Percentiles rank a stretch among this genome's conserved stretches.
These are phyloP conservation scores for Psilocybe cyanescens DNA, from an alignment of 768 basidiomycete genomes.

Conservation along the genomic window DNA sequence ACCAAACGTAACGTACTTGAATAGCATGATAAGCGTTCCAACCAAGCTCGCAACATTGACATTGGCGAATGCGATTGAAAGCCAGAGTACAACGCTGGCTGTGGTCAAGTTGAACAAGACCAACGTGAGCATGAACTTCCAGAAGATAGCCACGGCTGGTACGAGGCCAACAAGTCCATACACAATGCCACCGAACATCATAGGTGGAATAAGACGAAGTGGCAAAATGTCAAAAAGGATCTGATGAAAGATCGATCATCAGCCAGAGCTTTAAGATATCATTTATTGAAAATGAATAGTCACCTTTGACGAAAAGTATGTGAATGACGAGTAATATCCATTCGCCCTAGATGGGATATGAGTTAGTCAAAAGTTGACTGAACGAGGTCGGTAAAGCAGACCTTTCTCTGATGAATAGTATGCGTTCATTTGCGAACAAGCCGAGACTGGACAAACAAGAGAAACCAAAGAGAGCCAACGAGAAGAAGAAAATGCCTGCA, in stretches of 20 bases:
- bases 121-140: conserved; percentile 97
- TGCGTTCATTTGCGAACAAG: conserved; percentile 92
- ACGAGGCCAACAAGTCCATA: conserved; percentile 96
- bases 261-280: not conserved
- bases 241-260: conserved; percentile 35
- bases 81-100: conserved; percentile 86
- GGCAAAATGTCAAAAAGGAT: conserved; percentile 97
- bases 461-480: conserved; percentile 95
- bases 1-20: conserved; percentile 73
- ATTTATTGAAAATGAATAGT: not conserved
- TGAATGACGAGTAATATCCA: conserved; percentile 96
- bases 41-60: conserved; percentile 89
- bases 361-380: not conserved
- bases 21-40: conserved; percentile 96
- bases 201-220: conserved; percentile 90
- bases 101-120: conserved; percentile 98
- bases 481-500: conserved; percentile 93
- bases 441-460: conserved; percentile 94
- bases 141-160: conserved; percentile 86
- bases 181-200: conserved; percentile 94
- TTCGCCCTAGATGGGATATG: conserved; percentile 67
- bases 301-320: conserved; percentile 95
- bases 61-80: conserved; percentile 88
- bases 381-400: conserved; percentile 33
- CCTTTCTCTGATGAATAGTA: conserved; percentile 99